A percentile compares a stretch with the other conserved stretches of the same genome.
phyloP scores from a whole-genome alignment of 2,329 filamentous ascomycete species.

The Aspergillus flavus region DNA sequence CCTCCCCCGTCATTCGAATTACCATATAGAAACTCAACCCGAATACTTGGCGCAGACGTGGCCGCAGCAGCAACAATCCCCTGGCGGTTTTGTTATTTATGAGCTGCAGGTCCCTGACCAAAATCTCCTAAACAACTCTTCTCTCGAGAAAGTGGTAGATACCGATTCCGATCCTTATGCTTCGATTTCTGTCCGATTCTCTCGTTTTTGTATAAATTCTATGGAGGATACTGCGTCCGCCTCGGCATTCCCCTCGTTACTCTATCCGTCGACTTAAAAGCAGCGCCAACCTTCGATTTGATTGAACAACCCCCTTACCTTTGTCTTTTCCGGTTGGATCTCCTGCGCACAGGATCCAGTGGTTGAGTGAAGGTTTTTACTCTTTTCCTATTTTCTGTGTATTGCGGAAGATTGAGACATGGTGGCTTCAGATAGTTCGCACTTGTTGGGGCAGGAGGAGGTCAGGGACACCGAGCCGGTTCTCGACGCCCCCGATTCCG shows the following conservation, averaged over 20 bases:
- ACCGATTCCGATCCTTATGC: neutral
- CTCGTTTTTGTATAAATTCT: constrained; percentile 1
- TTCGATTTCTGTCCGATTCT: neutral
- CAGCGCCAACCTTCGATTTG: neutral
- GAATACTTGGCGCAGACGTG: constrained; percentile 8
- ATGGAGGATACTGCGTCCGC: constrained; percentile 5
- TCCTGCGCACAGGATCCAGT: neutral
- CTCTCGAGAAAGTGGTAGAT: neutral
- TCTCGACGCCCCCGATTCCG: constrained; percentile 41
- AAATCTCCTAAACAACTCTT: neutral
- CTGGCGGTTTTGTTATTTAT: neutral
- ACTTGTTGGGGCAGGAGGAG: constrained; percentile 27
- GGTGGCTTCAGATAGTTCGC: constrained; percentile 36
- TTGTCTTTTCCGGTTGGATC: neutral
- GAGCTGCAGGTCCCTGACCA: constrained; percentile 4
- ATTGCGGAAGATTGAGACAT: constrained; percentile 19
- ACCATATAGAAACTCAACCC: constrained; percentile 1
- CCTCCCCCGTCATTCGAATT: constrained; percentile 1
- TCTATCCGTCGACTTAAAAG: constrained; percentile 9
- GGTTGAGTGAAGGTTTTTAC: constrained; percentile 7
- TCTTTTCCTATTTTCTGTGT: constrained; percentile 3
- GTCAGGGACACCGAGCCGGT: constrained; percentile 36
- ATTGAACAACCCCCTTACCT: constrained; percentile 1
- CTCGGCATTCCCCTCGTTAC: constrained; percentile 10
- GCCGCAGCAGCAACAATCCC: neutral